Evolutionary conservation across 805 yeast genomes (phyloP), one percentile per base, ranked within the genome.

Genomic region (Tetrapisispora nanseiensis): DNA sequence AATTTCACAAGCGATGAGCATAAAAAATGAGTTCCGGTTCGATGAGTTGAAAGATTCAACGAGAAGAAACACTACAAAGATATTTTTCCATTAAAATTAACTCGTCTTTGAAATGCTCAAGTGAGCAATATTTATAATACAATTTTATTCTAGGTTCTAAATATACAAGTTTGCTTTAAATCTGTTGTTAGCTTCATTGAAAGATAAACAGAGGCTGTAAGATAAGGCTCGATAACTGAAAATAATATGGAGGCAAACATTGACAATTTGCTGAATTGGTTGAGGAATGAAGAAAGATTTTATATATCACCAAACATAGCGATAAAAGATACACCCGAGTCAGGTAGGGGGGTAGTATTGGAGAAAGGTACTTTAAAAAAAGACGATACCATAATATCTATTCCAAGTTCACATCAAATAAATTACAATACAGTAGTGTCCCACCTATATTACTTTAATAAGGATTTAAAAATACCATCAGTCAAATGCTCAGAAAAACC

Each of bases 261-360:
- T 8, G 45, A 49, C 2, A 27, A 30, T 5, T 50, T 70, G 26
- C 27, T 54, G 1, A 24, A 42, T 8, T 70, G 74, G 74, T 52
- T 70, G 10, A 37, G 47, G 0, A 49, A 50, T 19, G 48, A 59
- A 10, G 46, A 44, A 3, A 39, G 43, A 8, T 58, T 67, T 26
- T 38, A 37, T 21, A 56, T 78, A 3, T 66, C 75, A 2, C 52
- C 65, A 0, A 68, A 65, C 28, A 54, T 78, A 6, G 51, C 51
- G 2, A 69, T 80, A 7, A 55, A 51, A 11, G 71, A 73, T 24
- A 64, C 70, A 11, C 50, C 51, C 1, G 65, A 61, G 9, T 65
- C 75, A 13, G 95, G 95, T 15, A 71, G 87, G 56, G 84, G 86
- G 43, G 69, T 86, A 21, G 63, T 71, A 4, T 42, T 50, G 71